These are phyloP conservation scores for Obba rivulosa DNA, from an alignment of 768 basidiomycete genomes.

Conservation along the genomic window DNA sequence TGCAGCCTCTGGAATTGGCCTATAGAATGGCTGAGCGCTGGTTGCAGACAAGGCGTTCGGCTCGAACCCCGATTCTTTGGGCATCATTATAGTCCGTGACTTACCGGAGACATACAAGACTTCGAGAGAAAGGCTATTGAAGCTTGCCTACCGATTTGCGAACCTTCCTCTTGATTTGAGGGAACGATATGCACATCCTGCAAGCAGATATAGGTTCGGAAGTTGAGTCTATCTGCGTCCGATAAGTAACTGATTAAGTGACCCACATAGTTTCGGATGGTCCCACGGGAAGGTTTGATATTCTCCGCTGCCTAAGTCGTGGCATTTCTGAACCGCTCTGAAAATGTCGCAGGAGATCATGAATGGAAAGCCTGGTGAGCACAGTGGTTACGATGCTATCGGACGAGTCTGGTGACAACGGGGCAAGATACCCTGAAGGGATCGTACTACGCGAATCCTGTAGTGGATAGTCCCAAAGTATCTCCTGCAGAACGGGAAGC, in stretches of 20 bases:
- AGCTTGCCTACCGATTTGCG: constrained; percentile 71
- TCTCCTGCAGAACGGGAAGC: constrained; percentile 43
- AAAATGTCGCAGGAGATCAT: constrained; percentile 68
- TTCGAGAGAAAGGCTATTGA: constrained; percentile 69
- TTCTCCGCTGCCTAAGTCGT: neutral
- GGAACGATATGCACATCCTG: constrained; percentile 71
- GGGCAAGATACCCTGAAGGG: constrained; percentile 77
- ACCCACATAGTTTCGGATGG: constrained; percentile 88
- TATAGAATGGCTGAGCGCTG: neutral
- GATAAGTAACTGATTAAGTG: neutral
- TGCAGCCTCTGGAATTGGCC: neutral
- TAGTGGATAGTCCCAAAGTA: constrained; percentile 62
- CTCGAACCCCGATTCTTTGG: constrained; percentile 66
- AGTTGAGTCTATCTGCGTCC: neutral
- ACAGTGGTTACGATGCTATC: neutral
- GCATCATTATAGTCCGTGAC: constrained; percentile 79
- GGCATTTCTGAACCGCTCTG: neutral
- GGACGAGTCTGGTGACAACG: neutral
- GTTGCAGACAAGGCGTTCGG: constrained; percentile 74
- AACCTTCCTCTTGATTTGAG: constrained; percentile 57
- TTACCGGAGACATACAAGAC: constrained; percentile 60
- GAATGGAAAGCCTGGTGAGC: constrained; percentile 82
- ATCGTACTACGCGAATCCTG: constrained; percentile 89
- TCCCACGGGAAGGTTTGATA: constrained; percentile 80
- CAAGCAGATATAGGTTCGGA: constrained; percentile 68